phyloP scores from a whole-genome alignment of 371 early-diverging fungal genomes.

The Mucor piriformis region DNA sequence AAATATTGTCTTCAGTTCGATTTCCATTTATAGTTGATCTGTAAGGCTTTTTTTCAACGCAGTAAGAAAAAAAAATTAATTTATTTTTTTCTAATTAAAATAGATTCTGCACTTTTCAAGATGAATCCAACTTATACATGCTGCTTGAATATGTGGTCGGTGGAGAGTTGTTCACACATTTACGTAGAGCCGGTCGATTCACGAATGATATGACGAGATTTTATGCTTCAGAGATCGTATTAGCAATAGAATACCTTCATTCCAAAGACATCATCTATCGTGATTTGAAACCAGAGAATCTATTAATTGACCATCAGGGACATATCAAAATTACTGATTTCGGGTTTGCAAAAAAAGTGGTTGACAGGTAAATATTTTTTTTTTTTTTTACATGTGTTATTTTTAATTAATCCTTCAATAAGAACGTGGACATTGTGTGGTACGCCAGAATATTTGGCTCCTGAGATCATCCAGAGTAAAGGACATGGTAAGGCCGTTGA shows the following conservation, averaged over 20 bases:
- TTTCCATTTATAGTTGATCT: slow-evolving; percentile 46
- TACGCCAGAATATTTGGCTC: slow-evolving; percentile 97
- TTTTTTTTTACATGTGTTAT: background rate
- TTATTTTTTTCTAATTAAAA: too few relatives aligned
- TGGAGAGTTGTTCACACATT: slow-evolving; percentile 88
- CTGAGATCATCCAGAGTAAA: slow-evolving; percentile 95
- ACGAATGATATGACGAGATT: slow-evolving; percentile 80
- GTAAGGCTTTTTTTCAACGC: slow-evolving; percentile 26
- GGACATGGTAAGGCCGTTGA: slow-evolving; percentile 96
- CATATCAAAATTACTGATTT: slow-evolving; percentile 95
- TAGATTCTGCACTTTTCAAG: slow-evolving; percentile 76
- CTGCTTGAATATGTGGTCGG: slow-evolving; percentile 91
- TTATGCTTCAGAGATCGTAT: slow-evolving; percentile 63
- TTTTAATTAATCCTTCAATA: slow-evolving; percentile 10
- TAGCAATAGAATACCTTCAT: slow-evolving; percentile 83
- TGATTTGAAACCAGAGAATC: slow-evolving; percentile 87
- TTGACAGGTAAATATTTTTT: slow-evolving; percentile 30
- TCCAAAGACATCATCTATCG: slow-evolving; percentile 81
- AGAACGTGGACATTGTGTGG: slow-evolving; percentile 96
- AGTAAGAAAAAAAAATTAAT: too few relatives aligned
- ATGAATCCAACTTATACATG: slow-evolving; percentile 80
- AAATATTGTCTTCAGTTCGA: slow-evolving; percentile 31
- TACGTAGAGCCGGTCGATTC: slow-evolving; percentile 80
- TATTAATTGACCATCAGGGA: slow-evolving; percentile 80
- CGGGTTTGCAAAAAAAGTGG: slow-evolving; percentile 84